A percentile compares a stretch with the other conserved stretches of the same genome.
phyloP scores from a whole-genome alignment of 2,329 filamentous ascomycete genomes.

The Cordyceps pruinosa region DNA sequence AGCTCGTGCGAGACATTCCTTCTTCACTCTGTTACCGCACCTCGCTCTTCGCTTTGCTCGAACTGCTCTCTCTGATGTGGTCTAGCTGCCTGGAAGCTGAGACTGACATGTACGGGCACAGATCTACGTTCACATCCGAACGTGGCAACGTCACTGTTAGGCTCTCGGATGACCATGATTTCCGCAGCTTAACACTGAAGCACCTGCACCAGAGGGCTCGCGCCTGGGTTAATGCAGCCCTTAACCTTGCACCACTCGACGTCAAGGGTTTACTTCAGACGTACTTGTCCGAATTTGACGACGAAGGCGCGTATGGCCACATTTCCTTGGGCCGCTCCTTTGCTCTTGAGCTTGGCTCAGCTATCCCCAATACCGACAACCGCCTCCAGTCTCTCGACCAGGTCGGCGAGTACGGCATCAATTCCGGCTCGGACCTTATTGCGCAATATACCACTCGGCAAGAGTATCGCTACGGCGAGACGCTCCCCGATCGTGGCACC shows the following conservation, averaged over 20 bases:
- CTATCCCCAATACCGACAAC: conserved; percentile 80
- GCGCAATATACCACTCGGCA: conserved; percentile 96
- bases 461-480: conserved; percentile 85
- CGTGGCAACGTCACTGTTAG: conserved; percentile 76
- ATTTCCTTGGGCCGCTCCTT: conserved; percentile 90
- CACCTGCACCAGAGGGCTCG: conserved; percentile 70
- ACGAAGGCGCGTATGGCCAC: conserved; percentile 85
- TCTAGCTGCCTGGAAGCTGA: conserved; percentile 88
- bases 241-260: conserved; percentile 83
- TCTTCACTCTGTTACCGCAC: conserved; percentile 85
- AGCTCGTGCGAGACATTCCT: conserved; percentile 76
- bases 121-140: conserved; percentile 69
- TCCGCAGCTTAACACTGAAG: conserved; percentile 73
- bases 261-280: conserved; percentile 94
- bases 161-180: conserved; percentile 86
- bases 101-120: conserved; percentile 86
- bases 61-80: conserved; percentile 93
- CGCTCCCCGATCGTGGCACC: conserved; percentile 59
- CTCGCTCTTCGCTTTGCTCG: conserved; percentile 86
- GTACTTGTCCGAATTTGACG: conserved; percentile 90
- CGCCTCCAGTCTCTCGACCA: conserved; percentile 75
- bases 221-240: conserved; percentile 70
- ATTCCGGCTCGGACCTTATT: conserved; percentile 91
- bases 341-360: conserved; percentile 82
- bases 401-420: conserved; percentile 67